These are phyloP conservation scores for Mortierella sp. DNA, from an alignment of 371 early-diverging fungal genomes.

Conservation along the genomic window DNA sequence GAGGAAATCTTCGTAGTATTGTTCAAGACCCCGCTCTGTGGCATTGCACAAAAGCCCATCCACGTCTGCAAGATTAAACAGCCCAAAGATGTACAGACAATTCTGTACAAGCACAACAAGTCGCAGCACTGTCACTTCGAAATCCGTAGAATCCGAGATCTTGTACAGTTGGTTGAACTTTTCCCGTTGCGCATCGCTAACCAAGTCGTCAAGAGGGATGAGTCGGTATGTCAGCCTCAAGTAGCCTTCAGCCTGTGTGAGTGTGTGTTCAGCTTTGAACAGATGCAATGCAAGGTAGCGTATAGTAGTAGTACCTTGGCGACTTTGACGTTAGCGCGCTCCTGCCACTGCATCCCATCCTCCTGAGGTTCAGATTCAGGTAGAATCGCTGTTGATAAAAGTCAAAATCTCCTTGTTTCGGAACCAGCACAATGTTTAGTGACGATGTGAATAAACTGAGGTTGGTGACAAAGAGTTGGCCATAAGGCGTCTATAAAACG, in stretches of 20 bases:
- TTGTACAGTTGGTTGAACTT: slow-evolving; percentile 75
- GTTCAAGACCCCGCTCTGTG: slow-evolving; percentile 67
- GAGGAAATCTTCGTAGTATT: slow-evolving; percentile 66
- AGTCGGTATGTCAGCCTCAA: background rate
- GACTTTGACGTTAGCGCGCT: slow-evolving; percentile 73
- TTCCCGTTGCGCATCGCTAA: slow-evolving; percentile 75
- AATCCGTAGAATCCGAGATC: slow-evolving; percentile 68
- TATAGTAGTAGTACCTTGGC: slow-evolving; percentile 64
- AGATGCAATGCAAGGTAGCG: background rate
- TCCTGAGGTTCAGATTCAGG: slow-evolving; percentile 74
- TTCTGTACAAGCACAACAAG: slow-evolving; percentile 69
- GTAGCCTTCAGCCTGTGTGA: background rate
- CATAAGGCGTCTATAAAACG: slow-evolving; percentile 64
- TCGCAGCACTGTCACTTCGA: slow-evolving; percentile 71
- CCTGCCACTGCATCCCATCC: slow-evolving; percentile 75
- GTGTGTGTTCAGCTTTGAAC: background rate
- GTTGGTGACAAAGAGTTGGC: slow-evolving; percentile 72
- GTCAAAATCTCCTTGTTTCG: slow-evolving; percentile 73
- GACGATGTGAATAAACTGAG: slow-evolving; percentile 70
- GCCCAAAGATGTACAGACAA: slow-evolving; percentile 67
- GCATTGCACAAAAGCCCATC: slow-evolving; percentile 76
- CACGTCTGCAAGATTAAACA: slow-evolving; percentile 64
- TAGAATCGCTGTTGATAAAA: slow-evolving; percentile 67
- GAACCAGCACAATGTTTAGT: slow-evolving; percentile 74
- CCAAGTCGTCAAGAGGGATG: background rate